Percentiles rank a stretch among this genome's conserved stretches.
phyloP scores from a whole-genome alignment of 139 green algal genomes.

The Edaphochlamys debaryana region DNA sequence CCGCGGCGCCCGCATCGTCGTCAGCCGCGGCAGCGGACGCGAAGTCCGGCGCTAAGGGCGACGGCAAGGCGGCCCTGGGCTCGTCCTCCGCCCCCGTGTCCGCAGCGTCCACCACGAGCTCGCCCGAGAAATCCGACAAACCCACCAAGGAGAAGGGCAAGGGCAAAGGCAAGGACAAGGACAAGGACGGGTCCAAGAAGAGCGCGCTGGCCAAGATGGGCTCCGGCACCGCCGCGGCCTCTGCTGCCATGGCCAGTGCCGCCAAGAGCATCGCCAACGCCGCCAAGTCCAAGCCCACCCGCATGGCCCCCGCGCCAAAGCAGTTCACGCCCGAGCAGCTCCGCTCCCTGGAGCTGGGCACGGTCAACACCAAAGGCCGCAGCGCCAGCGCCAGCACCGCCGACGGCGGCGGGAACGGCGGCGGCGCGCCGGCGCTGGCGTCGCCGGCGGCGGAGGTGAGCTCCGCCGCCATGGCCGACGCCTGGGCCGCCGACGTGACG shows the following conservation, averaged over 20 bases:
- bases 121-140: no score
- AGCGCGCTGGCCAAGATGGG: background rate
- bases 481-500: conserved; percentile 15
- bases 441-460: background rate
- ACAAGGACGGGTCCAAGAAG: background rate
- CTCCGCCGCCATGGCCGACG: background rate
- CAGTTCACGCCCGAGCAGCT: conserved; percentile 31
- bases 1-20: background rate
- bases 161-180: conserved; percentile 1
- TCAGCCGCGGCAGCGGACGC: background rate
- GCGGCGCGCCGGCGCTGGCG: background rate
- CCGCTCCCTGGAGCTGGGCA: conserved; percentile 20
- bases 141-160: background rate
- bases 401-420: no score
- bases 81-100: background rate
- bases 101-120: background rate
- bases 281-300: background rate
- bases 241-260: background rate
- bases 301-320: conserved; percentile 14
- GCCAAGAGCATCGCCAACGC: background rate
- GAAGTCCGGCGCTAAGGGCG: no score
- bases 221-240: background rate
- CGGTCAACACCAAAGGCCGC: background rate
- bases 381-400: no score
- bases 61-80: no score